phyloP scores from a whole-genome alignment of 768 basidiomycete species.

The Neoboletus magnificus region DNA sequence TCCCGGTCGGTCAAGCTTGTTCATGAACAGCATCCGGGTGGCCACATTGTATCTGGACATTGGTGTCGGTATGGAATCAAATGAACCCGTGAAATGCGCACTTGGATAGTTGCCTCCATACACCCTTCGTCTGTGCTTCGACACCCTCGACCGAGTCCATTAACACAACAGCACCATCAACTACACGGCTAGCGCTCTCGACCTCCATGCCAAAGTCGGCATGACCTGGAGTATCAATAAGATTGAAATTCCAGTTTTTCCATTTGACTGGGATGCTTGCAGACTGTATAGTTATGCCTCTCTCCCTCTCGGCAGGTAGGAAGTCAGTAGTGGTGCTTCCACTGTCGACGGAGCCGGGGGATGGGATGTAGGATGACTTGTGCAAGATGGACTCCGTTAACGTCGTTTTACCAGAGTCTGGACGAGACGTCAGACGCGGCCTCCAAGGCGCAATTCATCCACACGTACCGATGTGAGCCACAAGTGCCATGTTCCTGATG shows the following conservation, averaged over 20 bases:
- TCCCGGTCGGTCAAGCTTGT: conserved; percentile 86
- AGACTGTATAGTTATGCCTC: conserved; percentile 90
- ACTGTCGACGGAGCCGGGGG: conserved; percentile 81
- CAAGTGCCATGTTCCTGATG: conserved; percentile 77
- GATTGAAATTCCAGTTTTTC: conserved; percentile 82
- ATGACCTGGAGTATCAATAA: conserved; percentile 90
- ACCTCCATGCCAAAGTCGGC: conserved; percentile 98
- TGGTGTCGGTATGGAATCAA: background rate
- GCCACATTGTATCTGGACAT: conserved; percentile 68
- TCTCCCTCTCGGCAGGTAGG: conserved; percentile 82
- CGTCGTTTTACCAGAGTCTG: conserved; percentile 89
- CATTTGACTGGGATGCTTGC: conserved; percentile 87
- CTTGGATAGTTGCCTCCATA: conserved; percentile 87
- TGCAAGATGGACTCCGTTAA: conserved; percentile 84
- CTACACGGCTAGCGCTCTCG: conserved; percentile 86
- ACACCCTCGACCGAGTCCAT: conserved; percentile 92
- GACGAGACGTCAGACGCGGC: conserved; percentile 8
- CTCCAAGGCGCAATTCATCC: background rate
- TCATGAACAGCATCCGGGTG: conserved; percentile 77
- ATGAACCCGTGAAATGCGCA: conserved; percentile 36
- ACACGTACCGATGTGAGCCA: conserved; percentile 80
- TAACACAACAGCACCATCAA: conserved; percentile 85
- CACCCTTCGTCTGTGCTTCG: conserved; percentile 85
- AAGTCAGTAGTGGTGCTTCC: conserved; percentile 92
- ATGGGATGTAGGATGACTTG: conserved; percentile 66